phyloP scores from a whole-genome alignment of 345 rosid genomes.

The Populus simonii region DNA sequence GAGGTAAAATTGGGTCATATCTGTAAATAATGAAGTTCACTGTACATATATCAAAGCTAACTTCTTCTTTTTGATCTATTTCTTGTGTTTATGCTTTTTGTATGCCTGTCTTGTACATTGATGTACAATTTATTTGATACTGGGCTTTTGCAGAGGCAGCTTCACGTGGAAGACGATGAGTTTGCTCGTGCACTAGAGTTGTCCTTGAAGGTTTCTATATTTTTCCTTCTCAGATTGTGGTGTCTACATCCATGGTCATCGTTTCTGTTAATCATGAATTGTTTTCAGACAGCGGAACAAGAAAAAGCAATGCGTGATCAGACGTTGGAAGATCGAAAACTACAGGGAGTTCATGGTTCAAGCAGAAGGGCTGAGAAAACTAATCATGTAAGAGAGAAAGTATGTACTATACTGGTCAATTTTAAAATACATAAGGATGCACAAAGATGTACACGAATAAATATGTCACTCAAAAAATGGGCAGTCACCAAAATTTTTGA shows the following conservation, averaged over 20 bases:
- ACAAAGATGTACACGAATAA: neutral
- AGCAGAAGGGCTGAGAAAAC: constrained; percentile 29
- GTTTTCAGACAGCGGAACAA: constrained; percentile 62
- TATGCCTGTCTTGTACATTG: constrained; percentile 6
- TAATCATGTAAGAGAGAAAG: constrained; percentile 36
- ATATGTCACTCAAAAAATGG: neutral
- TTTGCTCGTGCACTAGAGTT: constrained; percentile 68
- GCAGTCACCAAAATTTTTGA: neutral
- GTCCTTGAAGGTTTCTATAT: constrained; percentile 64
- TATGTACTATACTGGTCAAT: constrained; percentile 17
- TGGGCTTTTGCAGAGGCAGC: constrained; percentile 36
- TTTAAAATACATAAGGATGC: neutral
- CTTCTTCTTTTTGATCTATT: constrained; percentile 1
- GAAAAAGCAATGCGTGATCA: constrained; percentile 46
- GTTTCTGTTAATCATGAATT: constrained; percentile 25
- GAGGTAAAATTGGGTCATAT: constrained; percentile 39
- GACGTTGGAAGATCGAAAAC: constrained; percentile 27
- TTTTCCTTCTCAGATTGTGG: constrained; percentile 14
- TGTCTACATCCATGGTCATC: constrained; percentile 5
- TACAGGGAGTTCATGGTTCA: constrained; percentile 21
- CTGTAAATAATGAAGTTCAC: constrained; percentile 15
- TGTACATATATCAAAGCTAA: constrained; percentile 13
- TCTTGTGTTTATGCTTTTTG: constrained; percentile 4
- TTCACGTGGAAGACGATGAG: constrained; percentile 59
- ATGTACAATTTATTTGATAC: constrained; percentile 45